Conservation (phyloP, 768 basidiomycete species). For the Macrolepiota fuliginosa region DNA sequence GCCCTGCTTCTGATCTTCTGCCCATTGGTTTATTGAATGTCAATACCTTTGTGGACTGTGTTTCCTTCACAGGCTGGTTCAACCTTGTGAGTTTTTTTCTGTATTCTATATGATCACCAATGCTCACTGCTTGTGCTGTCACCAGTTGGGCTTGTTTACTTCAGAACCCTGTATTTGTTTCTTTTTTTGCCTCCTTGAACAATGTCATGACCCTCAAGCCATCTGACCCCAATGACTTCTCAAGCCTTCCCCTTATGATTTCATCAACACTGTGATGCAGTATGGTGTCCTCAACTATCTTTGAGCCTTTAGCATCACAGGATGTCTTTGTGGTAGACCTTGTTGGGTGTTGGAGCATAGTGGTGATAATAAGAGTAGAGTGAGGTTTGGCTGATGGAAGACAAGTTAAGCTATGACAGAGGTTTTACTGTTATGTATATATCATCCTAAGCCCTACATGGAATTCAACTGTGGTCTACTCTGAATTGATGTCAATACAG, state of each 20-base stretch:
- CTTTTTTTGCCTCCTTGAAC: background rate
- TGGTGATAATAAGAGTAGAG: background rate
- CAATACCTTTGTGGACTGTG: background rate
- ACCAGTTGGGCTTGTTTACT: background rate
- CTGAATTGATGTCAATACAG: background rate
- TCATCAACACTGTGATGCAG: background rate
- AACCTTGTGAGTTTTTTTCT: background rate
- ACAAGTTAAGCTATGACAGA: background rate
- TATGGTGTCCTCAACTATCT: background rate
- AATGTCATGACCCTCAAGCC: background rate
- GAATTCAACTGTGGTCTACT: background rate
- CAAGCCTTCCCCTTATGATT: background rate
- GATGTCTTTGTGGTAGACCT: background rate
- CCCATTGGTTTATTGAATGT: too few species aligned
- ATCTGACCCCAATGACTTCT: background rate
- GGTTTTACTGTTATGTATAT: background rate
- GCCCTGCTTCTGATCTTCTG: background rate
- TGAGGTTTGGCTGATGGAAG: background rate
- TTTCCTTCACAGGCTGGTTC: background rate
- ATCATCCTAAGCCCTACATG: background rate
- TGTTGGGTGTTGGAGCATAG: background rate
- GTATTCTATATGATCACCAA: background rate
- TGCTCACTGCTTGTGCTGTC: background rate
- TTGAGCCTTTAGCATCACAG: background rate
- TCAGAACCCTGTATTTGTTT: background rate